A percentile compares a stretch with the other conserved stretches of the same genome.
Conservation (phyloP, 2,329 filamentous ascomycete species). For the Aspergillus pseudoglaucus region DNA sequence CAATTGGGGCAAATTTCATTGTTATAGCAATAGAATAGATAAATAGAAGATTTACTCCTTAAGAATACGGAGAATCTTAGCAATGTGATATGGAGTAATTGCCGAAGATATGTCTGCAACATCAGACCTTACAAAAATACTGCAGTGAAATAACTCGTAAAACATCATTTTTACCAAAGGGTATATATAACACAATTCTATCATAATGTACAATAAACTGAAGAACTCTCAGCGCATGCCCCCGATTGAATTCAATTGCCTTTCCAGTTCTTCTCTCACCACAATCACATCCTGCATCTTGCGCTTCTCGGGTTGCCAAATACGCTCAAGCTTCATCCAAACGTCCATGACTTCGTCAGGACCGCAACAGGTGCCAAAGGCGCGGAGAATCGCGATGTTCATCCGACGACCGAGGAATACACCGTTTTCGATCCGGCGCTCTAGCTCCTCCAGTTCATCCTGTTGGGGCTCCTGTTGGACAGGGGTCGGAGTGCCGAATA, state of each 20-base stretch:
- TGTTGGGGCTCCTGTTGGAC: conserved; percentile 1
- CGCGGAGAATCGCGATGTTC: conserved; percentile 33
- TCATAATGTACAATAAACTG: conserved; percentile 21
- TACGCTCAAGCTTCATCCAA: conserved; percentile 34
- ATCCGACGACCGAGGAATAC: conserved; percentile 38
- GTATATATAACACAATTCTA: conserved; percentile 13
- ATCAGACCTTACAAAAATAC: neutral
- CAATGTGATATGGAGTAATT: conserved; percentile 7
- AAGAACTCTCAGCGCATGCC: conserved; percentile 2
- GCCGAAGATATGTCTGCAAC: too few species aligned
- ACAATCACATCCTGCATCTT: conserved; percentile 30
- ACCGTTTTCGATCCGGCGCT: conserved; percentile 31
- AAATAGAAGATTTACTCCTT: too few species aligned
- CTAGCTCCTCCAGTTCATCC: conserved; percentile 15
- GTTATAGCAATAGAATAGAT: too few species aligned
- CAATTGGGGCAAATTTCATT: too few species aligned
- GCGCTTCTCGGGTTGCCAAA: conserved; percentile 34
- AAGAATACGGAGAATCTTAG: too few species aligned
- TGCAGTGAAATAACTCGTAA: too few species aligned
- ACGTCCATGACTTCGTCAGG: conserved; percentile 31
- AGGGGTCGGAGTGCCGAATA: conserved; percentile 6
- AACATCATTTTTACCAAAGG: conserved; percentile 6
- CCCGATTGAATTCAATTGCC: conserved; percentile 22
- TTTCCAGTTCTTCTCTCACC: conserved; percentile 32
- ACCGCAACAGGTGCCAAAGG: conserved; percentile 33